Evolutionary conservation across 164 flowering plant genomes (phyloP).

Genomic region (Aristolochia contorta): DNA sequence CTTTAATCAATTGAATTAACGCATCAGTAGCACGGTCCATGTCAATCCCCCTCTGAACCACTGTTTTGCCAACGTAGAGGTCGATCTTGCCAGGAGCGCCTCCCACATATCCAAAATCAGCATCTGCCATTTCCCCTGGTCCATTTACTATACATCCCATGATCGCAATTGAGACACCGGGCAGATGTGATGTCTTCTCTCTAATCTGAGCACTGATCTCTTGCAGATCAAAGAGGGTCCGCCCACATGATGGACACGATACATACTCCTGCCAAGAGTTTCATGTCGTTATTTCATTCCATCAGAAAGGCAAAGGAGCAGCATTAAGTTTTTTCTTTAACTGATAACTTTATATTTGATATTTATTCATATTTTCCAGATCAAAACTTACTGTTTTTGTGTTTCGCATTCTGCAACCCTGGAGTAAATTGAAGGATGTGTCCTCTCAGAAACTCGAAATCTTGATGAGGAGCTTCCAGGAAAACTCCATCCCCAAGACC

Average conservation of each 20-base stretch:
- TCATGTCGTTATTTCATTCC: not conserved
- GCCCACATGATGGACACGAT: conserved; percentile 97
- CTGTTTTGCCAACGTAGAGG: conserved; percentile 93
- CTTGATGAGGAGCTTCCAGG: conserved; percentile 82
- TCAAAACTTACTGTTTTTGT: conserved; percentile 69
- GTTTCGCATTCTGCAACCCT: conserved; percentile 98
- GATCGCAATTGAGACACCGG: conserved; percentile 98
- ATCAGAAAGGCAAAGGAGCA: conserved; percentile 2
- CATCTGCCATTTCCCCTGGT: conserved; percentile 99
- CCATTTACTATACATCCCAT: conserved; percentile 99
- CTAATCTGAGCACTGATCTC: conserved; percentile 92
- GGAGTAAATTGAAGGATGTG: conserved; percentile 91
- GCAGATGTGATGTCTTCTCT: conserved; percentile 91
- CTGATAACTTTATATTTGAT: not conserved
- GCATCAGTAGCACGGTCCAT: conserved; percentile 94
- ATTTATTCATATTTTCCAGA: not conserved
- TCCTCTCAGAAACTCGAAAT: conserved; percentile 79
- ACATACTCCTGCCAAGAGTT: conserved; percentile 73
- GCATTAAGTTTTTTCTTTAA: not conserved
- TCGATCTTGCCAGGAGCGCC: conserved; percentile 99
- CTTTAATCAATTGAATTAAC: conserved; percentile 84
- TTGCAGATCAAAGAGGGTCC: conserved; percentile 94
- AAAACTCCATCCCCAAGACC: conserved; percentile 94
- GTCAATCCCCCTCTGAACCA: conserved; percentile 78
- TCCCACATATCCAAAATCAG: conserved; percentile 97